These are phyloP conservation scores for Lachancea fermentati DNA, from an alignment of 805 yeast genomes.

Conservation along the genomic window DNA sequence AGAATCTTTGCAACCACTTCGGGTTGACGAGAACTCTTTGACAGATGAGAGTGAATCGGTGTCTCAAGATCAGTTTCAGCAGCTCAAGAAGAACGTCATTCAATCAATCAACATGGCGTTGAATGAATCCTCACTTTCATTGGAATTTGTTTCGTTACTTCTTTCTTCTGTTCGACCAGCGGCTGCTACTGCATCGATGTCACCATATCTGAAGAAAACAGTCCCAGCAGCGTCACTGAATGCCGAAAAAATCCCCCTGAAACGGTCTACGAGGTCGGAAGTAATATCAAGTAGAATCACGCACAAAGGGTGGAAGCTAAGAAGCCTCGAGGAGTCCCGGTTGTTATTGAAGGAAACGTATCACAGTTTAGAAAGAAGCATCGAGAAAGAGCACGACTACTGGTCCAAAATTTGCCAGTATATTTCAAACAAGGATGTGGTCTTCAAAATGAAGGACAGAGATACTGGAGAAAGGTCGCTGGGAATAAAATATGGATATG, in stretches of 20 bases:
- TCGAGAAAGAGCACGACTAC: slow-evolving; percentile 51
- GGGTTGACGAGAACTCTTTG: not conserved
- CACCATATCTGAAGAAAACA: slow-evolving; percentile 69
- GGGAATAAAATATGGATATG: slow-evolving; percentile 86
- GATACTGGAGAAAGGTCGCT: slow-evolving; percentile 47
- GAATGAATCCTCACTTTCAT: slow-evolving; percentile 81
- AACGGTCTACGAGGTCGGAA: slow-evolving; percentile 18
- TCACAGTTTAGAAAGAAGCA: slow-evolving; percentile 45
- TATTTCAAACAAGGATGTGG: slow-evolving; percentile 23
- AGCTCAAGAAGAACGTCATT: slow-evolving; percentile 48
- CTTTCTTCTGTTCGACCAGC: slow-evolving; percentile 79
- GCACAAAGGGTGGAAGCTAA: slow-evolving; percentile 74
- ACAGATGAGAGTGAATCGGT: slow-evolving; percentile 6
- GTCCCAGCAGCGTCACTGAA: slow-evolving; percentile 73
- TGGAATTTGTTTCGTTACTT: slow-evolving; percentile 81
- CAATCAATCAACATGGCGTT: slow-evolving; percentile 57
- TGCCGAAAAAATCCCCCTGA: slow-evolving; percentile 33
- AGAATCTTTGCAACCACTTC: slow-evolving; percentile 1
- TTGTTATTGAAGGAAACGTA: slow-evolving; percentile 47
- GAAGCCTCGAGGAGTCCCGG: slow-evolving; percentile 56
- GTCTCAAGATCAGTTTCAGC: slow-evolving; percentile 38
- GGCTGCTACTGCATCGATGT: slow-evolving; percentile 81
- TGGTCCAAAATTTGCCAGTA: slow-evolving; percentile 43
- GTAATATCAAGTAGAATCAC: slow-evolving; percentile 24
- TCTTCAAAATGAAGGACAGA: slow-evolving; percentile 62